phyloP scores from a whole-genome alignment of 805 yeast genomes.

The Komagataella ulmi region DNA sequence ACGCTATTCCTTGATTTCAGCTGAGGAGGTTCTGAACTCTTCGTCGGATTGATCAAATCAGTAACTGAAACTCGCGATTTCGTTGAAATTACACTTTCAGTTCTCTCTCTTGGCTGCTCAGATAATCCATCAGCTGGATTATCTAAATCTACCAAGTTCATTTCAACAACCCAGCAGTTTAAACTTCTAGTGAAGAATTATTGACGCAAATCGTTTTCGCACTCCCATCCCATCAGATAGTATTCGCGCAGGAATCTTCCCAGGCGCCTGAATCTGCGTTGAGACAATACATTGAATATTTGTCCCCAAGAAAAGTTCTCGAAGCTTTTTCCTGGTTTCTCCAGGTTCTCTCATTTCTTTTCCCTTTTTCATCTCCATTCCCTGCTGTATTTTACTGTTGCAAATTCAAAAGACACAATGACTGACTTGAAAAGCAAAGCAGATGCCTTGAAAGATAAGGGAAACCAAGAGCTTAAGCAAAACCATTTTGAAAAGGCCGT shows the following conservation, averaged over 20 bases:
- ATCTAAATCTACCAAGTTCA: neutral
- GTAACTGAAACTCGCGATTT: neutral
- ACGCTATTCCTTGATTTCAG: conserved; percentile 11
- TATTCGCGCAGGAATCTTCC: neutral
- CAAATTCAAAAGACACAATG: neutral
- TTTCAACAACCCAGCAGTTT: neutral
- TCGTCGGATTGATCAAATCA: neutral
- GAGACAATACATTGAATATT: neutral
- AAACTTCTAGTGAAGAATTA: neutral
- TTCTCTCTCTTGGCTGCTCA: neutral
- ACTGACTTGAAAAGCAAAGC: conserved; percentile 18
- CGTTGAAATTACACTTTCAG: neutral
- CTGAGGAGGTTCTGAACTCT: neutral
- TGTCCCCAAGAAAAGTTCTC: neutral
- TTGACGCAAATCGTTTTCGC: neutral
- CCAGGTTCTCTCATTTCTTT: neutral
- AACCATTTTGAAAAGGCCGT: conserved; percentile 55
- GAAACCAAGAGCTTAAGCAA: conserved; percentile 59
- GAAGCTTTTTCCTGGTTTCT: neutral
- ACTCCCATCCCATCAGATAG: neutral
- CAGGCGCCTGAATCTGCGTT: neutral
- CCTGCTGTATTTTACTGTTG: neutral
- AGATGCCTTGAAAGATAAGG: conserved; percentile 45
- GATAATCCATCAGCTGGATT: neutral
- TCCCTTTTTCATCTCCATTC: neutral